phyloP scores from a whole-genome alignment of 306 rosid species.

The Sesbania bispinosa region DNA sequence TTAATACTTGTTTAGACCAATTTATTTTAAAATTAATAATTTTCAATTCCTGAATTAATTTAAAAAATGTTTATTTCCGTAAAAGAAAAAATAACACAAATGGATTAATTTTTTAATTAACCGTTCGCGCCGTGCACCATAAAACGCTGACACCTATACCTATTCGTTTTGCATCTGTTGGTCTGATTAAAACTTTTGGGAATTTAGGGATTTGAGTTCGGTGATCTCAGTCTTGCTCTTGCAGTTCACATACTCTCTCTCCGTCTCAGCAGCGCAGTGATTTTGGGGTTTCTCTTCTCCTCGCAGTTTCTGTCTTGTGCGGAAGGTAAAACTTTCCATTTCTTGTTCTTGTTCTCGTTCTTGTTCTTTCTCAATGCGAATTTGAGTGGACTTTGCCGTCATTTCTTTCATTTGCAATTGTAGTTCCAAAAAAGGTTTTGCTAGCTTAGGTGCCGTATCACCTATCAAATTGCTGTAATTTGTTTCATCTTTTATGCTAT shows the following conservation, averaged over 20 bases:
- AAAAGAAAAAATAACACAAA: no score
- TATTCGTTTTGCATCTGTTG: not conserved
- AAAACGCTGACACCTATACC: slow-evolving; percentile 18
- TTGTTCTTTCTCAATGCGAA: not conserved
- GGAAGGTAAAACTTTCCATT: not conserved
- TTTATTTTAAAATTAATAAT: no score
- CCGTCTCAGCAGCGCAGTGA: not conserved
- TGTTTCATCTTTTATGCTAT: not conserved
- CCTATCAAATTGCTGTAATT: no score
- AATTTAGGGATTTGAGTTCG: slow-evolving; percentile 30
- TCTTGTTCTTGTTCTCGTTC: not conserved
- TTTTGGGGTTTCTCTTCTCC: no score
- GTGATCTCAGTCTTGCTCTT: slow-evolving; percentile 6
- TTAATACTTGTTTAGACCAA: no score
- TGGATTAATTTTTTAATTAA: not conserved
- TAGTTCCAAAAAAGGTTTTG: not conserved
- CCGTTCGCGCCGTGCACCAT: slow-evolving; percentile 13
- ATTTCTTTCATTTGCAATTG: slow-evolving; percentile 4
- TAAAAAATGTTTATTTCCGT: no score
- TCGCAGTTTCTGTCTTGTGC: no score
- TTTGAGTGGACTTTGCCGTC: not conserved
- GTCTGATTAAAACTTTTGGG: not conserved
- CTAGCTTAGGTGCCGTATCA: no score
- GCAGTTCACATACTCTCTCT: not conserved
- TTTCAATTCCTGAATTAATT: no score